phyloP scores from a whole-genome alignment of 1,139 yeast species.

The Blastobotrys malaysiensis region DNA sequence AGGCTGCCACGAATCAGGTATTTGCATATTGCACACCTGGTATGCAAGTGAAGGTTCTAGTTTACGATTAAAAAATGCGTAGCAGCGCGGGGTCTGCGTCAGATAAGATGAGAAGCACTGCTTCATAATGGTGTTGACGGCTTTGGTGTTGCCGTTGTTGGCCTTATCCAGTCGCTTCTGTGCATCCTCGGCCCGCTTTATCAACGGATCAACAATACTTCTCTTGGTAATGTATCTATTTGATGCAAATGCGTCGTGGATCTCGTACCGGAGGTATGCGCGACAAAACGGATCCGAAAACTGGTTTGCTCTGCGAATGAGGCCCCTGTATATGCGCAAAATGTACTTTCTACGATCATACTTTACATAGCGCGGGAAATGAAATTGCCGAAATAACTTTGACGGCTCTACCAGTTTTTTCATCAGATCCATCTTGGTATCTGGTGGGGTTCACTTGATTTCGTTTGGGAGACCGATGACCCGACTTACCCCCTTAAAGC shows the following conservation, averaged over 20 bases:
- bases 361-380: slow-evolving; percentile 21
- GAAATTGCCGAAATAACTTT: slow-evolving; percentile 5
- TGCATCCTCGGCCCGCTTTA: slow-evolving; percentile 13
- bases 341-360: slow-evolving; percentile 13
- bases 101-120: slow-evolving; percentile 13
- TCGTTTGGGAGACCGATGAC: neutral
- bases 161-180: slow-evolving; percentile 14
- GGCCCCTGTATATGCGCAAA: slow-evolving; percentile 16
- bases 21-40: slow-evolving; percentile 16
- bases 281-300: slow-evolving; percentile 25
- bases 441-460: neutral
- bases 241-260: slow-evolving; percentile 20
- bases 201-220: slow-evolving; percentile 15
- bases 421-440: neutral
- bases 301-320: slow-evolving; percentile 13
- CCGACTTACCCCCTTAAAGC: too few species aligned
- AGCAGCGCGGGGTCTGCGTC: neutral
- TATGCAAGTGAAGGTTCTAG: slow-evolving; percentile 7
- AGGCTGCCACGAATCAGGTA: slow-evolving; percentile 13
- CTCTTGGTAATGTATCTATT: slow-evolving; percentile 18
- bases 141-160: slow-evolving; percentile 12
- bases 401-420: neutral
- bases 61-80: neutral
- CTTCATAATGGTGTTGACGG: slow-evolving; percentile 14
- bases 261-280: slow-evolving; percentile 14